Conservation (phyloP, 164 flowering plant species). For the Protea cynaroides region DNA sequence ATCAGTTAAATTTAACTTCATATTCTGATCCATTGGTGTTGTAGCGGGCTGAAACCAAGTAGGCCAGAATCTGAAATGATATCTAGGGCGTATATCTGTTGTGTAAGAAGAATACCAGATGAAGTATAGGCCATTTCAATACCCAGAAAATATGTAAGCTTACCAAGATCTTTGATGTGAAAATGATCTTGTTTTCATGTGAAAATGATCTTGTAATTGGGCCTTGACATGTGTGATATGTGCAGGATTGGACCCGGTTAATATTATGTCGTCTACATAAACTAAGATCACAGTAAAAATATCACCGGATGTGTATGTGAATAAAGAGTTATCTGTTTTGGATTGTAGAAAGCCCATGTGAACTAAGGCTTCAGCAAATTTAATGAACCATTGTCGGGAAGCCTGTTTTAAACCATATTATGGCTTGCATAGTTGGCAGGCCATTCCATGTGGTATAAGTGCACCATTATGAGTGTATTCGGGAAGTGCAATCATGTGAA, state of each 20-base stretch:
- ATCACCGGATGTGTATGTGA: neutral
- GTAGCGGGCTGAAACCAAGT: neutral
- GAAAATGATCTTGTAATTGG: too few species aligned
- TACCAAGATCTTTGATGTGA: neutral
- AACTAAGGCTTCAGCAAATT: neutral
- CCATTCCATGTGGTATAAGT: too few species aligned
- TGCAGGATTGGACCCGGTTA: too few species aligned
- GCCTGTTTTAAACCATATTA: too few species aligned
- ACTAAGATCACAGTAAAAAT: neutral
- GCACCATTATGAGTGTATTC: neutral
- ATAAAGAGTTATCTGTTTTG: neutral
- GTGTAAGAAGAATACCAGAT: neutral
- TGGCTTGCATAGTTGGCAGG: too few species aligned
- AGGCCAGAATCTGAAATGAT: neutral
- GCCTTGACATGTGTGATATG: neutral
- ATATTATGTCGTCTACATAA: too few species aligned
- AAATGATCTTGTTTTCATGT: neutral
- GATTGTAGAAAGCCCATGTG: too few species aligned
- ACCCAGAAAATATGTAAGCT: neutral
- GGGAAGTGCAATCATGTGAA: neutral
- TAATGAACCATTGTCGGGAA: too few species aligned
- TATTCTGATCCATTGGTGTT: neutral
- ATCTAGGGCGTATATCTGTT: neutral
- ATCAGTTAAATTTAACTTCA: neutral
- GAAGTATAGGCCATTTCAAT: neutral